Conservation (phyloP, 2,329 filamentous ascomycete genomes). For the Shiraia bambusicola region DNA sequence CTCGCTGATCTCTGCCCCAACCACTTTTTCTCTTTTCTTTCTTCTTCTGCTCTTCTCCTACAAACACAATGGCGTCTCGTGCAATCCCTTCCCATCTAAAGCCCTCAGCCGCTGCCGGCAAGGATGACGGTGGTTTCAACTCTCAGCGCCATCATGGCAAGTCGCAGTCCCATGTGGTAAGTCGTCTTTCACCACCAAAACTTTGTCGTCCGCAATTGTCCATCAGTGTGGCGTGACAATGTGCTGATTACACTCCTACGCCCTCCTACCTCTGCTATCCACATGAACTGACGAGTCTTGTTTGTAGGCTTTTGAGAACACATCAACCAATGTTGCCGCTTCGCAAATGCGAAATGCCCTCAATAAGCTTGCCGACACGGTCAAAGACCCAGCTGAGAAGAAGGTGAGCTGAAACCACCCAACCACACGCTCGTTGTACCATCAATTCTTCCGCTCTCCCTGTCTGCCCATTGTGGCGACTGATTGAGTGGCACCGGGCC, state of each 20-base stretch:
- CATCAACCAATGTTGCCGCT: constrained; percentile 94
- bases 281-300: constrained; percentile 8
- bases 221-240: background rate
- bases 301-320: constrained; percentile 94
- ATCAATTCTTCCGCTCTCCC: constrained; percentile 1
- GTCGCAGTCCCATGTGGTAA: constrained; percentile 82
- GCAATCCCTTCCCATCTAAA: constrained; percentile 85
- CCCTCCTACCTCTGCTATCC: background rate
- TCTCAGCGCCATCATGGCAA: constrained; percentile 74
- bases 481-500: background rate
- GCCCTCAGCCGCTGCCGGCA: constrained; percentile 51
- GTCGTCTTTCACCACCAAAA: constrained; percentile 44
- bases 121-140: constrained; percentile 52
- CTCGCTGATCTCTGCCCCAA: constrained; percentile 14
- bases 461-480: background rate
- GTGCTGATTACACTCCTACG: background rate
- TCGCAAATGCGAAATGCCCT: constrained; percentile 99
- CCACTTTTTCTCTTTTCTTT: background rate
- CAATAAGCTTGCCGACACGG: constrained; percentile 87
- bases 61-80: constrained; percentile 64
- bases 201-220: no score
- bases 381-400: constrained; percentile 72
- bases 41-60: constrained; percentile 4
- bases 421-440: background rate
- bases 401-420: constrained; percentile 61